Evolutionary conservation across 2,329 filamentous ascomycete genomes (phyloP), one percentile per base, ranked within the genome.

Genomic region (Epichloe sibirici): DNA sequence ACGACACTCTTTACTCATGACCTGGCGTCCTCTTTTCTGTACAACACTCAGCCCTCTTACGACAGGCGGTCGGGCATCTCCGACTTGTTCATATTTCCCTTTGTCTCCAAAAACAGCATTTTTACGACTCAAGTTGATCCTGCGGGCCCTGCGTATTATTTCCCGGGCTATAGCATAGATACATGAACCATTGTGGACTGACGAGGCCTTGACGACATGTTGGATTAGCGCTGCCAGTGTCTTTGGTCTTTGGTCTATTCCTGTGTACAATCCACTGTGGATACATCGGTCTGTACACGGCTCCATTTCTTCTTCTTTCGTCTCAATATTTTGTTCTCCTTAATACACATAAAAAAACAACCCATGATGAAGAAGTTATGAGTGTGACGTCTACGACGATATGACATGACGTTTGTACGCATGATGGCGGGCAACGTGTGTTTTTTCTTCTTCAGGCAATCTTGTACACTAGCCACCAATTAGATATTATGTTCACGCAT

Each of bases 1-100:
- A 52, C 40, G 53, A 56, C 51, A 51, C 51, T 55, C 47, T 52
- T 48, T 25, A 38, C 17, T 25, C 39, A 49, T 31, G 45, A 49
- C 38, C 7, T 17, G 49, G 49, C 42, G 34, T 28, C 21, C 42
- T 45, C 42, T 51, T 40, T 17, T 11, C 28, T 51, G 49, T 46
- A 51, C 34, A 45, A 12, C 28, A 45, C 42, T 21, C 37, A 34
- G 42, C 25, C 5, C 11, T 34, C 15, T 34, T 49, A 28, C 28
- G n/a, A 44, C 13, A 25, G 21, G 44, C 31, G 35, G 31, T 28
- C 37, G 34, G 8, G 48, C 51, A 43, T 50, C 25, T 37, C 21
- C 39, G 35, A 34, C 34, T 37, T n/a, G 21, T 21, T 25, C 42
- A 21, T 17, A 21, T 45, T 46, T 23, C 17, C 25, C 34, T 46